Evolutionary conservation across 352 stramenopile genomes (phyloP).

Genomic region (Globisporangium apiculatum): DNA sequence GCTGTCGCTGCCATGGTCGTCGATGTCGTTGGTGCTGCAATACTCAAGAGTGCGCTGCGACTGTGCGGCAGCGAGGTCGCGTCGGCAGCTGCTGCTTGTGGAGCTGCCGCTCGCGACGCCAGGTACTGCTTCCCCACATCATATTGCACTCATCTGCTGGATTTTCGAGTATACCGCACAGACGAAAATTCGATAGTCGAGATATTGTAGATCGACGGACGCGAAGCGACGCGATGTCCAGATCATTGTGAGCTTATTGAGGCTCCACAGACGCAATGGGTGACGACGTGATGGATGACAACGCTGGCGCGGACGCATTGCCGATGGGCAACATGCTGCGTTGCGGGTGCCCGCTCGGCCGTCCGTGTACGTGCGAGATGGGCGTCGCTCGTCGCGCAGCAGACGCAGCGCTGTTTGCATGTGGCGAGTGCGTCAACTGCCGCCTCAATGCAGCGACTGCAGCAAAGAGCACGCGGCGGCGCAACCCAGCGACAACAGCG

Average conservation of each 20-base stretch:
- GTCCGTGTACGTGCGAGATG: constrained; percentile 61
- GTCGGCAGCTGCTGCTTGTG: too few relatives aligned
- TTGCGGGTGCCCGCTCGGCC: constrained; percentile 52
- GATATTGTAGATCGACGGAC: too few relatives aligned
- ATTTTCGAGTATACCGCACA: too few relatives aligned
- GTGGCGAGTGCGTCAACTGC: constrained; percentile 54
- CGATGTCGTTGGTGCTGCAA: background rate
- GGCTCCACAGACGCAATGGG: background rate
- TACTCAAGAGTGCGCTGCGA: background rate
- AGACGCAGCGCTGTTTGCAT: constrained; percentile 10
- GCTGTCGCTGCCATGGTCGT: too few relatives aligned
- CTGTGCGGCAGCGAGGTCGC: too few relatives aligned
- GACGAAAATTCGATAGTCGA: too few relatives aligned
- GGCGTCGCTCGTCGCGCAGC: constrained; percentile 1
- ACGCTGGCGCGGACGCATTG: constrained; percentile 4
- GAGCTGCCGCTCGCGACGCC: constrained; percentile 4
- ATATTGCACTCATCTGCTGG: background rate
- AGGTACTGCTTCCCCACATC: constrained; percentile 5
- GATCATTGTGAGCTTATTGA: background rate
- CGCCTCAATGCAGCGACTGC: constrained; percentile 34
- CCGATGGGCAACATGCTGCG: constrained; percentile 39
- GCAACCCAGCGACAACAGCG: constrained; percentile 10
- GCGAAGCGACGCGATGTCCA: background rate
- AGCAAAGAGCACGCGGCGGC: background rate
- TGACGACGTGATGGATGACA: background rate